A percentile compares a stretch with the other conserved stretches of the same genome.
Conservation (phyloP, 2,329 filamentous ascomycete species). For the Coniochaeta sp. region DNA sequence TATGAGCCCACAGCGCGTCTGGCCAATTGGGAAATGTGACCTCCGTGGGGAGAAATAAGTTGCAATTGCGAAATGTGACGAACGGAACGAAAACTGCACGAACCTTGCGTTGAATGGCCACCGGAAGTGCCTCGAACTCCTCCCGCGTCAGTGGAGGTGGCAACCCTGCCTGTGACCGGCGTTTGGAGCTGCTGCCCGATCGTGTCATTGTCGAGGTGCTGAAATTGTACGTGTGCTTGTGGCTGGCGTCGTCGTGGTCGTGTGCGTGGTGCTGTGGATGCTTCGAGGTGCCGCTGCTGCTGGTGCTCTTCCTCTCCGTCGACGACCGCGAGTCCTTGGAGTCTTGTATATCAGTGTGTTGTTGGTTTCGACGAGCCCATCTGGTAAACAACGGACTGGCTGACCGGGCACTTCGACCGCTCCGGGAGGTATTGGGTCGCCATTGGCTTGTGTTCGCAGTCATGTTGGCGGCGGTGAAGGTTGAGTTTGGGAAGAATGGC, state of each 20-base stretch:
- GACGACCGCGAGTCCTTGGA: constrained; percentile 5
- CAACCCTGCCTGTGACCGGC: constrained; percentile 14
- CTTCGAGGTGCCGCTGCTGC: constrained; percentile 7
- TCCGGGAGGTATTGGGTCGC: constrained; percentile 11
- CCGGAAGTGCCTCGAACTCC: constrained; percentile 42
- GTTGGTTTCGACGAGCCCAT: constrained; percentile 15
- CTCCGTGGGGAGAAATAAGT: constrained; percentile 3
- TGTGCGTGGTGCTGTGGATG: constrained; percentile 10
- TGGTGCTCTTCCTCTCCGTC: constrained; percentile 10
- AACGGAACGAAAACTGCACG: constrained; percentile 17
- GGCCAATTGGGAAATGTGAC: not conserved
- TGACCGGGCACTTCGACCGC: constrained; percentile 10
- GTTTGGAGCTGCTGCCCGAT: constrained; percentile 12
- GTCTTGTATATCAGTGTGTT: constrained; percentile 7
- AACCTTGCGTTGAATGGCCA: constrained; percentile 46
- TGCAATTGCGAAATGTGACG: constrained; percentile 1
- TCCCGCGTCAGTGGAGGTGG: constrained; percentile 31
- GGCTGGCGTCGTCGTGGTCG: constrained; percentile 4
- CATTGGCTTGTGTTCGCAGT: constrained; percentile 6
- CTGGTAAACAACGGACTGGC: constrained; percentile 14
- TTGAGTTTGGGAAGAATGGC: constrained; percentile 5
- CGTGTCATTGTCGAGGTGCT: constrained; percentile 12
- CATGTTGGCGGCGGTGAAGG: constrained; percentile 5
- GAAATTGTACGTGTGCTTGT: constrained; percentile 7
- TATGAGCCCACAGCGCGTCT: not conserved